Base-by-base conservation (phyloP, 164 flowering plant species). In the Protea cynaroides region DNA sequence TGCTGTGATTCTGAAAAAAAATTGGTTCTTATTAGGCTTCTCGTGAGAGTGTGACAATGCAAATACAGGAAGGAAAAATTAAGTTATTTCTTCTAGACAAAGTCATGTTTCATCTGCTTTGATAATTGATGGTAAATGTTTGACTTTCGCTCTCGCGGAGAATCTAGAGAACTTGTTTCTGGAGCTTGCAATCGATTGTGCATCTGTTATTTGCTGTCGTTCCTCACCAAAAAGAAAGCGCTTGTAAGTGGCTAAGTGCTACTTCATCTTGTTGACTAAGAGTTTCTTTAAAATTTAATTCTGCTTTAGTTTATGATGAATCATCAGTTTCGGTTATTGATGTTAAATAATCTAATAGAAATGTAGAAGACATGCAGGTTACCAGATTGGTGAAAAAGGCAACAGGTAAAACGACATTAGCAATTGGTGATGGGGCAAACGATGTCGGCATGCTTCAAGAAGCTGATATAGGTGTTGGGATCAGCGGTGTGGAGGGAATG, bases 401-500 rank as follows among this genome's bases (percentile, higher is more conserved):
- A 51, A 83, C 83, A 17, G 82, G 87, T 34, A 83, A 77, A 72
- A 86, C 91, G 46, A 92, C 89, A 50, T 70, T 92, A 47, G 86
- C 97, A 38, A 76, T 90, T 72, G 97, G 95, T 37, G 97, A 90
- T 77, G 95, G 97, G 49, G 97, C 95, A 76, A 90, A 90, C 82
- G 97, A 90, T 82, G 97, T 90, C 25, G 86, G 97, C 65, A 88
- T 90, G 95, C 89, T 88, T 74, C 95, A 85, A 78, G 97, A 88
- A 70, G 97, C 97, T 38, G 93, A 91, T 61, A 82, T 91, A 73
- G 97, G 97, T 54, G 84, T 90, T 71, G 97, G 97, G 62, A 87
- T 92, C 37, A 86, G 94, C 62, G 97, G 96, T 62, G 90, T 76
- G 62, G 97, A 92, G 72, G 97, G 97, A 29, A 92, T 89, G 97